Evolutionary conservation across 2,329 filamentous ascomycete genomes (phyloP).

Genomic region (Lachnellula arida): DNA sequence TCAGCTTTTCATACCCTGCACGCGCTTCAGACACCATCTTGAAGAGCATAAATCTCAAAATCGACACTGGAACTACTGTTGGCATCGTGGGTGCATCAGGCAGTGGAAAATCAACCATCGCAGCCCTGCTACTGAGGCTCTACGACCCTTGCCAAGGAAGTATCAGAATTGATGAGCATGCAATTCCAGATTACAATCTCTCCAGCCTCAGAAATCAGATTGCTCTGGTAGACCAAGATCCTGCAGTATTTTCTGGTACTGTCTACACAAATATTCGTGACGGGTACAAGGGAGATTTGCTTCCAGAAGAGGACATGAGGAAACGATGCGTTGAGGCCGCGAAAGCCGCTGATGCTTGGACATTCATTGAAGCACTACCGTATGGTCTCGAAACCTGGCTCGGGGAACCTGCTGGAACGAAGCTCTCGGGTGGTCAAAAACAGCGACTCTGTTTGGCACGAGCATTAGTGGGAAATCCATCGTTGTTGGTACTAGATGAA

Average conservation of each 20-base stretch:
- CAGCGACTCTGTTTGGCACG: constrained; percentile 56
- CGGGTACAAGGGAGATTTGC: constrained; percentile 30
- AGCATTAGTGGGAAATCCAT: constrained; percentile 52
- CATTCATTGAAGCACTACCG: constrained; percentile 50
- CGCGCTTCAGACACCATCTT: constrained; percentile 29
- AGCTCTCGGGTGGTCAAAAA: constrained; percentile 53
- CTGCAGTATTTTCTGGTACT: constrained; percentile 26
- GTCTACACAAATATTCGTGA: constrained; percentile 49
- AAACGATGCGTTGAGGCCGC: constrained; percentile 37
- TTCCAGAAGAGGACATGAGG: constrained; percentile 17
- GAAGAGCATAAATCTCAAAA: constrained; percentile 29
- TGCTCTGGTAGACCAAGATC: constrained; percentile 26
- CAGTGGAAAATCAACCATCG: constrained; percentile 39
- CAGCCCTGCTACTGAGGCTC: constrained; percentile 38
- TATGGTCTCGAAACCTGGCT: constrained; percentile 46
- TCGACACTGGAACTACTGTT: constrained; percentile 33
- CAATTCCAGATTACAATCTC: constrained; percentile 21
- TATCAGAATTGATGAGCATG: constrained; percentile 29
- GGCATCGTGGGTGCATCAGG: constrained; percentile 42
- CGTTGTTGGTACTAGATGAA: constrained; percentile 56
- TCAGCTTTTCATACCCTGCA: constrained; percentile 34
- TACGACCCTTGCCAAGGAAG: constrained; percentile 45
- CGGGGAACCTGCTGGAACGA: constrained; percentile 46
- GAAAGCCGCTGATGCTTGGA: constrained; percentile 52
- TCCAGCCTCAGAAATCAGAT: constrained; percentile 18